Base-by-base conservation (phyloP, 2,329 filamentous ascomycete species). In the Colletotrichum coccodes region DNA sequence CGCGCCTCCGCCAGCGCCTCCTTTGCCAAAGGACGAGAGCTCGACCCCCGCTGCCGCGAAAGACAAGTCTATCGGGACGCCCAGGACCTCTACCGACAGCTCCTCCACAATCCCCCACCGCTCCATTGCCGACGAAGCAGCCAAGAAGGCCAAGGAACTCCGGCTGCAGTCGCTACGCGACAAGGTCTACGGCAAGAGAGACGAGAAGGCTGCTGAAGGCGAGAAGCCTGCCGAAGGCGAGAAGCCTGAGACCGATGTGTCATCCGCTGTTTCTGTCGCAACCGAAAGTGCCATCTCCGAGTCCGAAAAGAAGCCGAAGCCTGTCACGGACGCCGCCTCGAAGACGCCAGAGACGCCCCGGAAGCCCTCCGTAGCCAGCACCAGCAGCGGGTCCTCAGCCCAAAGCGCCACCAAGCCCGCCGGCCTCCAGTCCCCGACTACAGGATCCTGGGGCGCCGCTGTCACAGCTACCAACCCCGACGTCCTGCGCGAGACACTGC, bases 81-180 rank as follows among this genome's bases (percentile, higher is more conserved):
- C 57, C 11, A 64, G 61, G 26, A 28, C 68, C 9, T 34, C 56
- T 36, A 50, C 49, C 6, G 60, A 71, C 72, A 68, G 71, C 75
- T 71, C 79, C 71, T 69, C 78, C 69, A 75, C 76, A 11, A 74
- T 87, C 14, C 84, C 87, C 2, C 78, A 87, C 56, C 82, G 83
- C 71, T 87, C 85, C 74, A 83, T 90, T 58, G 89, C 88, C 47
- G 86, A 93, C 74, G 91, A 94, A 76, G 90, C 87, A 56, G 90
- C 89, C 0, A 81, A 86, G 73, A 91, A 88, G 78, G 89, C 89
- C 57, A 91, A 91, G 80, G 84, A 90, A 72, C 80, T 86, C 72
- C 85, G 84, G 63, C 82, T 89, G 70, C 83, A 87, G 71, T 81
- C 77, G 73, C 76, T 89, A 70, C 82, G 86, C 61, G 84, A 87